Base-by-base conservation (phyloP, 1,284 basidiomycete species). In the Marasmius fiardii region DNA sequence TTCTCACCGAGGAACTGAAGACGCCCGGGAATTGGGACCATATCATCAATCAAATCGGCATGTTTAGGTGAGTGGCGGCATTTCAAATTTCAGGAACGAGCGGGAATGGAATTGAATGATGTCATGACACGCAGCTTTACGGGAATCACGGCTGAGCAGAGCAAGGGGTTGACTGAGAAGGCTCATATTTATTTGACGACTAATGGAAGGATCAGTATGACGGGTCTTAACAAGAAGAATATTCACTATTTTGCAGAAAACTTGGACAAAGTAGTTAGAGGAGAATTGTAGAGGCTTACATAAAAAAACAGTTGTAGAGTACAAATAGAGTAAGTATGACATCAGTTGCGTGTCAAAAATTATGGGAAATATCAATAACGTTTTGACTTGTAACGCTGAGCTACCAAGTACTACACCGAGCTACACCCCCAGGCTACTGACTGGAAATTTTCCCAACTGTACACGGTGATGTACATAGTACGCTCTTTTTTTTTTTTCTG, bases 21-120 rank as follows among this genome's bases (percentile, higher is more conserved):
- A 98, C 96, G 50, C 95, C 96, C 0, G 93, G 93, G 0, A 83
- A 80, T 61, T 99, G 96, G 96, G 81, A 86, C 20, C 95, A 98
- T 71, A 92, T 98, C 65, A 76, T 88, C 64, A 82, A 84, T 56
- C 93, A 96, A 78, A 95, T 95, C 69, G 93, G 93, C 57, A 93
- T 93, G 93, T 93, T 93, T 76, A 92, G 88, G 90, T 90, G 68
- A 61, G 84, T 67, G 20, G 43, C 10, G 26, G 12, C 21, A 49
- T 16, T 16, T 26, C 14, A n/a, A n/a, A n/a, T n/a, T 11, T 16
- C 33, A 47, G 18, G 16, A 41, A 24, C 4, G 21, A 33, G 24
- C n/a, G 39, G 16, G 18, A 31, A 31, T 10, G 28, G 5, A 31
- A 31, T 31, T 43, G 14, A 41, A 43, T 58, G 39, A 55, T 60